These are phyloP conservation scores for Corymbia calophylla DNA, from an alignment of 441 rosid species.

Conservation along the genomic window DNA sequence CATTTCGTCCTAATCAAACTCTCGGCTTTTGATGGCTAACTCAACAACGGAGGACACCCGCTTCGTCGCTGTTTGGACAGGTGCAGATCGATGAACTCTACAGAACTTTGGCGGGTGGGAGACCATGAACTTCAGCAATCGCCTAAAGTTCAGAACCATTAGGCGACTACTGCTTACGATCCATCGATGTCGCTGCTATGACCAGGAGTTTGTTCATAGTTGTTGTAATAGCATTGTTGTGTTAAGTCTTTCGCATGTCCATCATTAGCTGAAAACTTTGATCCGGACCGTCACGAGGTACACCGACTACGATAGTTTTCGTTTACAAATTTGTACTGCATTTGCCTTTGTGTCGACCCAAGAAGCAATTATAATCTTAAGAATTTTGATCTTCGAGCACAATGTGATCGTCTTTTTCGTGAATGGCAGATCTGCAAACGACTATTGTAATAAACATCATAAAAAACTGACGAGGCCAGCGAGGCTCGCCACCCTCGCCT, in stretches of 20 bases:
- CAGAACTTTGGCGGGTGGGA: background rate
- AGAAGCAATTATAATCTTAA: background rate
- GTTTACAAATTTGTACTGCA: background rate
- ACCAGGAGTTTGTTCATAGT: background rate
- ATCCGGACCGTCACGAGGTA: background rate
- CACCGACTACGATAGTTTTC: background rate
- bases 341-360: background rate
- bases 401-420: background rate
- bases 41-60: background rate
- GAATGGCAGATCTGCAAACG: background rate
- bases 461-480: background rate
- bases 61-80: background rate
- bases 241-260: background rate
- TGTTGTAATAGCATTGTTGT: background rate
- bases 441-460: background rate
- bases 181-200: background rate
- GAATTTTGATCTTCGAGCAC: background rate
- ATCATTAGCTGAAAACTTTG: background rate
- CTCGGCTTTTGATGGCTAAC: background rate
- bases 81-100: background rate
- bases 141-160: background rate
- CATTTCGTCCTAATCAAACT: background rate
- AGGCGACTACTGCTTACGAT: background rate
- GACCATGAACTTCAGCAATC: background rate
- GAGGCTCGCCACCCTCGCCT: background rate